Percentiles rank a stretch among this genome's conserved stretches.
Evolutionary conservation across 768 basidiomycete species (phyloP).

Genomic region (Pleurotus giganteus): DNA sequence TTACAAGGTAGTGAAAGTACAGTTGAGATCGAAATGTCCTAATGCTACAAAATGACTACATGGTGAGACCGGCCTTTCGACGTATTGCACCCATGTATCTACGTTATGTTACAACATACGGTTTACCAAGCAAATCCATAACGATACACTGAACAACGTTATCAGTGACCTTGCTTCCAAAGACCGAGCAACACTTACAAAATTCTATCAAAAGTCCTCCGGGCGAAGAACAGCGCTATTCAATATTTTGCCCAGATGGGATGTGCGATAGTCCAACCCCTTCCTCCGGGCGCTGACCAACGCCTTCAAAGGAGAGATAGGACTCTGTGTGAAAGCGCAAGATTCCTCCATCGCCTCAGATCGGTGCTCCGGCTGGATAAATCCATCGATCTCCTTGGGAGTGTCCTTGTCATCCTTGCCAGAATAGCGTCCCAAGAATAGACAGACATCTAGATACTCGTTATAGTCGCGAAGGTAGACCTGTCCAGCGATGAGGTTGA

Average conservation of each 20-base stretch:
- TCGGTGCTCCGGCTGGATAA: constrained; percentile 23
- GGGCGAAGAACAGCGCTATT: constrained; percentile 5
- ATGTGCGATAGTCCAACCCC: constrained; percentile 31
- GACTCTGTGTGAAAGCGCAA: constrained; percentile 33
- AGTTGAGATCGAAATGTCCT: too few species aligned
- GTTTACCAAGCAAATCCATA: too few species aligned
- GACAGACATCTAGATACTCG: constrained; percentile 32
- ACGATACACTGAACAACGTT: too few species aligned
- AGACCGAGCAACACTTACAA: neutral
- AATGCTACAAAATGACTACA: too few species aligned
- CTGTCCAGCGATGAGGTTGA: constrained; percentile 46
- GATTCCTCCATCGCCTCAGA: constrained; percentile 12
- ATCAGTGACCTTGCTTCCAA: too few species aligned
- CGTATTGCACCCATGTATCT: too few species aligned
- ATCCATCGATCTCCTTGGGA: constrained; percentile 27
- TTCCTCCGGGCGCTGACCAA: constrained; percentile 36
- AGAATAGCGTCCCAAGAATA: constrained; percentile 31
- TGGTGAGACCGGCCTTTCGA: too few species aligned
- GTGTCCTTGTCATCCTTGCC: constrained; percentile 11
- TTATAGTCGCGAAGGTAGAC: constrained; percentile 33
- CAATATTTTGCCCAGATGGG: constrained; percentile 41
- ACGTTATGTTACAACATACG: too few species aligned
- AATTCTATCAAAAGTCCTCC: neutral
- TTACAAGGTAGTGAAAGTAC: neutral
- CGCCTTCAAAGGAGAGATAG: constrained; percentile 29